These are phyloP conservation scores for Mycena galericulata DNA, from an alignment of 768 basidiomycete genomes.

Conservation along the genomic window DNA sequence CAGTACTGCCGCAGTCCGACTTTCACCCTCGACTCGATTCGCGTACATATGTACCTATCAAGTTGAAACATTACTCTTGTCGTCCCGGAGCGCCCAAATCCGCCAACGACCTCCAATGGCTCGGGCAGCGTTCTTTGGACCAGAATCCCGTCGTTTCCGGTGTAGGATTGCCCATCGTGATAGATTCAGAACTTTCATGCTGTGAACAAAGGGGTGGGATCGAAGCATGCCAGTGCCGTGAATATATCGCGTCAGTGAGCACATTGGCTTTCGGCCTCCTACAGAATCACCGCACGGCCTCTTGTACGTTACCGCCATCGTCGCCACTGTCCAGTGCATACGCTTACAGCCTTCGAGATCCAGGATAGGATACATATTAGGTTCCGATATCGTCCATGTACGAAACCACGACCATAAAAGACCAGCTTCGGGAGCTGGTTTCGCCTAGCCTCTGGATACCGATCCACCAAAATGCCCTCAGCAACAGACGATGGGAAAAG, in stretches of 20 bases:
- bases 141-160: conserved; percentile 1
- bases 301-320: conserved; percentile 30
- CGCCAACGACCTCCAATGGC: not conserved
- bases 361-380: conserved; percentile 32
- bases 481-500: conserved; percentile 38
- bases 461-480: conserved; percentile 21
- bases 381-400: conserved; percentile 23
- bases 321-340: conserved; percentile 29
- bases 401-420: conserved; percentile 32
- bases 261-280: conserved; percentile 16
- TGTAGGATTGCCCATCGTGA: conserved; percentile 12
- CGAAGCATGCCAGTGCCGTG: conserved; percentile 23
- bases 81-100: conserved; percentile 12
- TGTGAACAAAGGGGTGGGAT: conserved; percentile 32
- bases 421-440: conserved; percentile 14
- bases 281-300: conserved; percentile 28
- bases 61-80: conserved; percentile 9
- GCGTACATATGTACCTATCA: not conserved
- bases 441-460: conserved; percentile 17
- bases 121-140: conserved; percentile 13
- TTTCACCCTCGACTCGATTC: conserved; percentile 5
- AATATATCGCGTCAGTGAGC: not conserved
- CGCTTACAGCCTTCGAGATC: conserved; percentile 26
- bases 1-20: conserved; percentile 23
- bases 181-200: conserved; percentile 29